Conservation (phyloP, 2,329 filamentous ascomycete species). For the Akanthomyces dipterigenus region DNA sequence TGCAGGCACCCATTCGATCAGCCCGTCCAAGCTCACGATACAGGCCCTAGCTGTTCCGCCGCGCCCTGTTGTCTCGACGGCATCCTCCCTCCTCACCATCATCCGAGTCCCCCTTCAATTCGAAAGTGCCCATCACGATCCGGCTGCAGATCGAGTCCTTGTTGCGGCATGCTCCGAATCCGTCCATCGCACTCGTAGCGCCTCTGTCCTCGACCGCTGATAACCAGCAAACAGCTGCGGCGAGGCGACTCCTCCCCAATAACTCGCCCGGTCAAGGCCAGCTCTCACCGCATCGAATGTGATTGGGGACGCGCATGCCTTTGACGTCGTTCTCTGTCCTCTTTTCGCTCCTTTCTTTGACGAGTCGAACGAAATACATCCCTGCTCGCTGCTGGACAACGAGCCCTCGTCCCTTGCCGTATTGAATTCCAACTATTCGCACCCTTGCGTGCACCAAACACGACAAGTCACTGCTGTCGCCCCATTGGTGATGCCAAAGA, state of each 20-base stretch:
- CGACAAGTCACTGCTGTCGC: neutral
- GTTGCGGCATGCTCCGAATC: neutral
- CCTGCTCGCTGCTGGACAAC: constrained; percentile 6
- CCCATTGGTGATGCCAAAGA: constrained; percentile 1
- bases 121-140: neutral
- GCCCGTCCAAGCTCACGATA: constrained; percentile 6
- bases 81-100: neutral
- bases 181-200: neutral
- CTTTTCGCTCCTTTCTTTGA: neutral
- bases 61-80: neutral
- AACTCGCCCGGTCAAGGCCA: neutral
- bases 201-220: neutral
- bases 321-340: neutral
- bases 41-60: neutral
- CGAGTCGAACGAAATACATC: neutral
- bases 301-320: neutral
- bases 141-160: neutral
- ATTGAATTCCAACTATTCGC: neutral
- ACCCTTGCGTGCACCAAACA: neutral
- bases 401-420: neutral
- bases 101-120: neutral
- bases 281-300: constrained; percentile 2
- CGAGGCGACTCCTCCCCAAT: neutral
- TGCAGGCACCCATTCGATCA: neutral
- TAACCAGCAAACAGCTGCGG: neutral